These are phyloP conservation scores for Trichophyton equinum DNA, from an alignment of 2,329 filamentous ascomycete species.

Conservation along the genomic window DNA sequence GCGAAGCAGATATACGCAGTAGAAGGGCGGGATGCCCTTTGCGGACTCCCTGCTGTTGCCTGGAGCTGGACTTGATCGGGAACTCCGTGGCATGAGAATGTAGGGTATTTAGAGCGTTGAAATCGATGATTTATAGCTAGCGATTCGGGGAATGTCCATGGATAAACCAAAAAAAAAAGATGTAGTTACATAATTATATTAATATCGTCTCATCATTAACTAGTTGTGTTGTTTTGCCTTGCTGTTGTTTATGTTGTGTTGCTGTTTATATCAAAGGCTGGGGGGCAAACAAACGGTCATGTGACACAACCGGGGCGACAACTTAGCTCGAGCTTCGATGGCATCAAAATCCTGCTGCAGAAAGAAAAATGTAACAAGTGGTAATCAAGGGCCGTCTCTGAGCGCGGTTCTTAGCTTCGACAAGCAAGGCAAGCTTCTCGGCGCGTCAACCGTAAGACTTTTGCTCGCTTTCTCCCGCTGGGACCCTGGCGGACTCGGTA, in stretches of 20 bases:
- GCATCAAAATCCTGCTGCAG: background rate
- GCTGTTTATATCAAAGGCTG: background rate
- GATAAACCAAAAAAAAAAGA: no score
- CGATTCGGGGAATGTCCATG: background rate
- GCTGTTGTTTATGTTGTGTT: background rate
- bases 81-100: background rate
- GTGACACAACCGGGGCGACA: background rate
- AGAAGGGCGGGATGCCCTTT: conserved; percentile 66
- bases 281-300: background rate
- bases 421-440: background rate
- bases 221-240: no score
- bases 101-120: background rate
- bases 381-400: background rate
- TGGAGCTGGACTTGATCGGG: background rate
- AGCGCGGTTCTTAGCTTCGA: conserved; percentile 2
- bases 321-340: background rate
- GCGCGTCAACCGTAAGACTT: background rate
- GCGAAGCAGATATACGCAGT: conserved; percentile 83
- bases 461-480: background rate
- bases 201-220: background rate
- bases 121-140: background rate
- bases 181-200: background rate
- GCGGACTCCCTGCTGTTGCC: background rate
- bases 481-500: background rate
- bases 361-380: background rate